phyloP scores from a whole-genome alignment of 225 moss, liverwort and hornwort species.

The Physcomitrium patens region DNA sequence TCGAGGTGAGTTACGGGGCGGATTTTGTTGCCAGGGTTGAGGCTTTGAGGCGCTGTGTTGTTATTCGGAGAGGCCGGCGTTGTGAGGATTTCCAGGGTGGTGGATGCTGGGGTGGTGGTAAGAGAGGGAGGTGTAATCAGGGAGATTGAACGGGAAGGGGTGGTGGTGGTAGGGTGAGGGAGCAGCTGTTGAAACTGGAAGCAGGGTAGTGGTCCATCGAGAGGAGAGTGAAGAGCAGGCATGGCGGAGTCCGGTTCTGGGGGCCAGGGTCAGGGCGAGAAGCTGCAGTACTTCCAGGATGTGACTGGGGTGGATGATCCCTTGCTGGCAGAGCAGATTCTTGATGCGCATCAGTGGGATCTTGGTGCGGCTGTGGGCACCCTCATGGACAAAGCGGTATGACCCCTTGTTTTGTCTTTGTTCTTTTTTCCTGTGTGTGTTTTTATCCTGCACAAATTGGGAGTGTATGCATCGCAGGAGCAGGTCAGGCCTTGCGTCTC shows the following conservation, averaged over 20 bases:
- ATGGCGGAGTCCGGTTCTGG: slow-evolving; percentile 59
- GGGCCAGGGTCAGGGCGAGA: slow-evolving; percentile 63
- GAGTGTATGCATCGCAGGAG: too few relatives aligned
- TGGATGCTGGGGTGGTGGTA: too few relatives aligned
- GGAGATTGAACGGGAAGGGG: too few relatives aligned
- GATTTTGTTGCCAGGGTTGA: too few relatives aligned
- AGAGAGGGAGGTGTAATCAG: too few relatives aligned
- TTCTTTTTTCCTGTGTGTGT: too few relatives aligned
- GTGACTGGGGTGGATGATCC: slow-evolving; percentile 85
- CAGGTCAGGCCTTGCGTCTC: too few relatives aligned
- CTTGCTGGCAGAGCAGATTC: slow-evolving; percentile 76
- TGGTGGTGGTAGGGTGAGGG: not conserved
- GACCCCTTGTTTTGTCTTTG: not conserved
- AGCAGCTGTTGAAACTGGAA: slow-evolving; percentile 39
- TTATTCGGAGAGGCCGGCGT: too few relatives aligned
- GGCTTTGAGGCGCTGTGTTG: too few relatives aligned
- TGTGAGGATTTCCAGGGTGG: too few relatives aligned
- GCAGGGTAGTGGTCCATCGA: slow-evolving; percentile 10
- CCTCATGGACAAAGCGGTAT: slow-evolving; percentile 64
- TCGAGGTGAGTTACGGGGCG: too few relatives aligned
- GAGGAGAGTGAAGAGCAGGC: slow-evolving; percentile 15
- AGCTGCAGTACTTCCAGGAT: slow-evolving; percentile 89
- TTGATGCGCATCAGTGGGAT: slow-evolving; percentile 96
- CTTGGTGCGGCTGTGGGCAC: slow-evolving; percentile 88
- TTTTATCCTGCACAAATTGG: too few relatives aligned